A percentile compares a stretch with the other conserved stretches of the same genome.
phyloP scores from a whole-genome alignment of 2,329 filamentous ascomycete species.

The Hymenoscyphus fructigenus region DNA sequence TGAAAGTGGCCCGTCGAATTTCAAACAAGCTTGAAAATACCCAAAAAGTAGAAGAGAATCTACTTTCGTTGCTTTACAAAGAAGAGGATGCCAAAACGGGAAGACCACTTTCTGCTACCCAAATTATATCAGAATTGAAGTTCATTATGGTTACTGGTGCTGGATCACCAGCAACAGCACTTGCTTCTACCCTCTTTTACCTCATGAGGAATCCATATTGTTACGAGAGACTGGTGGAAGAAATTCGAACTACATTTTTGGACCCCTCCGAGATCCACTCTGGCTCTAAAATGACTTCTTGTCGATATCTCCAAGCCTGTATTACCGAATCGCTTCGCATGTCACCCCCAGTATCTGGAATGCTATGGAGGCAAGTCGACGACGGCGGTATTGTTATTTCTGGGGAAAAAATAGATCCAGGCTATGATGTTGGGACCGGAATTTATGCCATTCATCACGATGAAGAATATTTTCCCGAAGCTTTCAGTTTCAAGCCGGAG shows the following conservation, averaged over 20 bases:
- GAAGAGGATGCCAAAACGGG: no score
- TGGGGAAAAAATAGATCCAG: no score
- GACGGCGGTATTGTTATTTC: not conserved
- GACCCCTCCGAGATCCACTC: not conserved
- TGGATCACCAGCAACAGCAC: constrained; percentile 40
- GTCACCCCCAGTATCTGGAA: not conserved
- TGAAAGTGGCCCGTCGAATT: no score
- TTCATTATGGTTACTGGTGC: constrained; percentile 8
- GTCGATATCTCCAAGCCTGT: no score
- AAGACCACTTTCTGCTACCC: not conserved
- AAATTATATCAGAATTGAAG: not conserved
- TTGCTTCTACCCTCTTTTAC: constrained; percentile 22
- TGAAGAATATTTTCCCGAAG: not conserved
- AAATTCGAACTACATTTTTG: constrained; percentile 12
- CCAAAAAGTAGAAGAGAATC: no score
- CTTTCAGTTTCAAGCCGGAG: not conserved
- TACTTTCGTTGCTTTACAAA: no score
- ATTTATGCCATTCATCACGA: not conserved
- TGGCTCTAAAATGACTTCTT: not conserved
- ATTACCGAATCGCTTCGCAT: not conserved
- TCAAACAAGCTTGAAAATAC: no score
- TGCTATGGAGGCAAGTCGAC: not conserved
- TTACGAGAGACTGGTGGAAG: not conserved
- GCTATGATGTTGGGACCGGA: not conserved
- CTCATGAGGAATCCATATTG: constrained; percentile 2